These are phyloP conservation scores for Daldinia eschscholtzii DNA, from an alignment of 2,329 filamentous ascomycete species.

Conservation along the genomic window DNA sequence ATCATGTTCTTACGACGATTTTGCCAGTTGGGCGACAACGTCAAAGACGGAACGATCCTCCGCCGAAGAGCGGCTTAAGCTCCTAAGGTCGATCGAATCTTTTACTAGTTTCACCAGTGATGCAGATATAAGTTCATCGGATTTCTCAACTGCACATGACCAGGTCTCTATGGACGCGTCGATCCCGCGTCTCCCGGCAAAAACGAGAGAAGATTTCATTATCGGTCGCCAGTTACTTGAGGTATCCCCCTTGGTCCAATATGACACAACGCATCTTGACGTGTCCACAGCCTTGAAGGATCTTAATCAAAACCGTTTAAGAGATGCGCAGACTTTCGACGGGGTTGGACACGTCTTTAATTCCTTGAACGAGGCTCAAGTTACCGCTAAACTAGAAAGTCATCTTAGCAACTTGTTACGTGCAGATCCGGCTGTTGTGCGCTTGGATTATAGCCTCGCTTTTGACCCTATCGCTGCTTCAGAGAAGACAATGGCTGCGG, in stretches of 20 bases:
- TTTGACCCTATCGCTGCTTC: conserved; percentile 71
- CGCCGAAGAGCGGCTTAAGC: conserved; percentile 47
- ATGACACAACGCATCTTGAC: conserved; percentile 51
- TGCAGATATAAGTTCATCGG: conserved; percentile 70
- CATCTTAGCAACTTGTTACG: conserved; percentile 52
- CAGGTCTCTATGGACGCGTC: conserved; percentile 70
- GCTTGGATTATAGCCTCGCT: conserved; percentile 68
- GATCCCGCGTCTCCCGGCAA: conserved; percentile 65
- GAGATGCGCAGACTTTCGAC: neutral
- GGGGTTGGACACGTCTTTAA: neutral
- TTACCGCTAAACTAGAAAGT: conserved; percentile 53
- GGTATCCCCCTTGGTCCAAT: conserved; percentile 54
- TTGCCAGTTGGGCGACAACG: conserved; percentile 54
- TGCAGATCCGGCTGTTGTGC: conserved; percentile 53
- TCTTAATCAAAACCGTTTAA: conserved; percentile 48
- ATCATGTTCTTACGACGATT: conserved; percentile 61
- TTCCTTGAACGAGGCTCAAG: conserved; percentile 43
- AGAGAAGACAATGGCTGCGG: conserved; percentile 58
- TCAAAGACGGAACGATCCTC: conserved; percentile 19
- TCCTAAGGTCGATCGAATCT: conserved; percentile 65
- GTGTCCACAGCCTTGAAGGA: conserved; percentile 54
- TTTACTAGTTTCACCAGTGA: conserved; percentile 73
- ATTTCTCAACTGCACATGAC: conserved; percentile 59
- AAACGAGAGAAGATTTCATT: conserved; percentile 64
- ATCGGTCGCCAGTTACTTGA: conserved; percentile 64